Conservation (phyloP, 148 eudicot species). For the Nyssa sinensis region DNA sequence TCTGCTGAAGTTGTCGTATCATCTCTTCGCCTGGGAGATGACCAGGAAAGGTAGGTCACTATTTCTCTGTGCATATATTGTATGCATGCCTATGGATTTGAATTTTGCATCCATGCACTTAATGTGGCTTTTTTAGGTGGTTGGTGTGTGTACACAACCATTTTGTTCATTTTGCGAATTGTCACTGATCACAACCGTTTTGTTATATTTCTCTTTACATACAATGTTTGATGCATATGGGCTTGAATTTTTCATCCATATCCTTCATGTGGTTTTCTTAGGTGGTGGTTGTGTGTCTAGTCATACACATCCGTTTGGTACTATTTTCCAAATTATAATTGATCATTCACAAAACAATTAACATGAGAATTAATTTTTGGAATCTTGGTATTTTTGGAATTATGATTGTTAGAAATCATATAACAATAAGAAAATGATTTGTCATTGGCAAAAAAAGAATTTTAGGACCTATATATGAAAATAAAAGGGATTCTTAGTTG, state of each 20-base stretch:
- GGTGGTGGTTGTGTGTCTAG: neutral
- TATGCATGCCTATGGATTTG: neutral
- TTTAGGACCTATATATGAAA: too few relatives aligned
- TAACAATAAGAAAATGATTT: too few relatives aligned
- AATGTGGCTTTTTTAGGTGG: neutral
- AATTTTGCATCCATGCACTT: too few relatives aligned
- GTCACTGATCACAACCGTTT: neutral
- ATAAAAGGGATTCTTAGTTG: too few relatives aligned
- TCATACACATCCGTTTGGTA: neutral
- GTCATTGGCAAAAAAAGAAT: too few relatives aligned
- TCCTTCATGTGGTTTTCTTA: neutral
- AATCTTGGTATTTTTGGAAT: too few relatives aligned
- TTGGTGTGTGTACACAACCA: neutral
- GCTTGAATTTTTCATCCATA: neutral
- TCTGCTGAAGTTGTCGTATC: conserved; percentile 98
- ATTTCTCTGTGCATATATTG: neutral
- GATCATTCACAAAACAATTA: too few relatives aligned
- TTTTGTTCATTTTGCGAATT: too few relatives aligned
- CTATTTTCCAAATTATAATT: neutral
- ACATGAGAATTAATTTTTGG: too few relatives aligned
- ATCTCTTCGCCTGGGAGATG: conserved; percentile 88
- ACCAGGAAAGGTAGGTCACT: conserved; percentile 64
- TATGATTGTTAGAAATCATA: too few relatives aligned
- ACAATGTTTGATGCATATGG: neutral
- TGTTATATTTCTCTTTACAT: too few relatives aligned